Conservation (phyloP, 305 asterid genomes). For the Ruellia speciosa region DNA sequence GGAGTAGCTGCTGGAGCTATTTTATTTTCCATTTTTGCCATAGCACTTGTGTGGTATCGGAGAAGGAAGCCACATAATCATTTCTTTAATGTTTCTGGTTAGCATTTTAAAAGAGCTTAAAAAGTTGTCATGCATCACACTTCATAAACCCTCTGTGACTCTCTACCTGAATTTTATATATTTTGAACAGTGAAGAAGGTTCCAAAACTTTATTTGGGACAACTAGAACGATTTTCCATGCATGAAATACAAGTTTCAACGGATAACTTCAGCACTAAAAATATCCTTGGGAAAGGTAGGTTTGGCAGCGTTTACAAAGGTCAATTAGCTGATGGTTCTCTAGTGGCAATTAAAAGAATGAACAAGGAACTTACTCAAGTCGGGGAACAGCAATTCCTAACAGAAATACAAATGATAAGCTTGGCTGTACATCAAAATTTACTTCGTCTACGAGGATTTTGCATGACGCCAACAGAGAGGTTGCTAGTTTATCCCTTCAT, state of each 20-base stretch:
- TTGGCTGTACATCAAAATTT: slow-evolving; percentile 77
- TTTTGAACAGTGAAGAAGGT: slow-evolving; percentile 65
- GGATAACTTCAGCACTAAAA: slow-evolving; percentile 53
- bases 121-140: slow-evolving; percentile 1
- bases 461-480: slow-evolving; percentile 82
- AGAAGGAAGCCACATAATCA: slow-evolving; percentile 66
- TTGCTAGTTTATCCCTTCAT: slow-evolving; percentile 79
- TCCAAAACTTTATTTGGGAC: slow-evolving; percentile 77
- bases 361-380: slow-evolving; percentile 69
- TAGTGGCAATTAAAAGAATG: slow-evolving; percentile 77
- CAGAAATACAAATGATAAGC: slow-evolving; percentile 80
- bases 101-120: slow-evolving; percentile 22
- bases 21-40: slow-evolving; percentile 68
- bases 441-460: slow-evolving; percentile 76
- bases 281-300: slow-evolving; percentile 73
- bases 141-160: background rate
- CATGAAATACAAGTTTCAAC: slow-evolving; percentile 75
- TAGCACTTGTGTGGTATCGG: slow-evolving; percentile 61
- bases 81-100: slow-evolving; percentile 88
- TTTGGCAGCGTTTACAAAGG: slow-evolving; percentile 86
- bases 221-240: slow-evolving; percentile 65
- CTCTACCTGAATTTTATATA: background rate
- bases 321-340: slow-evolving; percentile 60
- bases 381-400: slow-evolving; percentile 78
- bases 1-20: slow-evolving; percentile 90